Base-by-base conservation (phyloP, 73 alveolate species). In the Stentor roeselii region DNA sequence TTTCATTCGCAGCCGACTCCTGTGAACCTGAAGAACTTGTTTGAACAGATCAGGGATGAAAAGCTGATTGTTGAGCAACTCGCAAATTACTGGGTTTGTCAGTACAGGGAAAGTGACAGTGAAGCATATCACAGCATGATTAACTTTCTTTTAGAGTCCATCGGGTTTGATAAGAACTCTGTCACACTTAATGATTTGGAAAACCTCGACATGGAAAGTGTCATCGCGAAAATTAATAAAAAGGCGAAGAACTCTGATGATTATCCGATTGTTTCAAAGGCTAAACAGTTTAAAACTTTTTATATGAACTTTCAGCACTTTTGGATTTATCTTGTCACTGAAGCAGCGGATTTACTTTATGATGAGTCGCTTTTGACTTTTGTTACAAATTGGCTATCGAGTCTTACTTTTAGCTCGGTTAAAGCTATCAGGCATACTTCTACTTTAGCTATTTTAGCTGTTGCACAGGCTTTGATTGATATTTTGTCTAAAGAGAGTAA, bases 351-450 rank as follows among this genome's bases (percentile, higher is more conserved):
- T 30, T 15, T 11, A 15, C 41, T 67, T 30, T 67, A 67, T 34
- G 80, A 67, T 67, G 80, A 32, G 34, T 67, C 80, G 0, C 2
- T 67, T 1, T 67, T 67, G 80, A 67, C 80, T 27, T 67, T 67
- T 67, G 11, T 67, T 11, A 67, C 37, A 21, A 67, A 32, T 40
- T 67, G 80, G 37, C n/a, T 67, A 21, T 67, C 80, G 34, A 67
- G 80, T 67, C 34, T 67, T 21, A 67, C 80, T 1, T 67, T 67
- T 32, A 67, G 37, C 34, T 27, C 21, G 2, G 27, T 30, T 67
- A 67, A 32, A 34, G 21, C 50, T n/a, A 21, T 67, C 14, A 21
- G 80, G 2, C 80, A 67, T 67, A 67, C 80, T 30, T 67, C 80
- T 27, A 67, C 80, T 67, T 21, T 32, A 21, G 80, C 41, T 21